phyloP scores from a whole-genome alignment of 2,329 filamentous ascomycete species.

The Rhynchosporium secalis region DNA sequence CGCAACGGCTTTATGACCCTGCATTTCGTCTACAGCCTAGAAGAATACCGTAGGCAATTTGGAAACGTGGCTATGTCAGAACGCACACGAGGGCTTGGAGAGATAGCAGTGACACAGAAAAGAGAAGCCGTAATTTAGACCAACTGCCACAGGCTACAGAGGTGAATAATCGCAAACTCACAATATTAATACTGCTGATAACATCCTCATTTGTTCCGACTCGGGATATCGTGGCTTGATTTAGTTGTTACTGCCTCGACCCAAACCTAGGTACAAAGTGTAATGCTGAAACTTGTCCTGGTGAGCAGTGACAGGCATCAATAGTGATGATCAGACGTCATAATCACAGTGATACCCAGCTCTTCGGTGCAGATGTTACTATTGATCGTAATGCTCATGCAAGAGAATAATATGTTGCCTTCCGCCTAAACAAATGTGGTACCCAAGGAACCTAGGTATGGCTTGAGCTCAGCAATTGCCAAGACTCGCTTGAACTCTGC shows the following conservation, averaged over 20 bases:
- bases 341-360: background rate
- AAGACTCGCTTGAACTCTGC: slow-evolving; percentile 16
- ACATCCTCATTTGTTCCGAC: too few relatives aligned
- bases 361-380: background rate
- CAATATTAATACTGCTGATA: too few relatives aligned
- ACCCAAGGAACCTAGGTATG: background rate
- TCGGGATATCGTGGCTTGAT: too few relatives aligned
- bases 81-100: background rate
- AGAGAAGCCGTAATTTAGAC: background rate
- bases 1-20: slow-evolving; percentile 17
- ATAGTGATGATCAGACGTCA: background rate
- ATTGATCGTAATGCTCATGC: background rate
- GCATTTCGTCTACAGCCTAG: slow-evolving; percentile 1
- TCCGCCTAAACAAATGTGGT: background rate
- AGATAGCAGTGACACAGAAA: background rate
- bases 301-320: slow-evolving; percentile 5
- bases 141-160: too few relatives aligned
- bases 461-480: slow-evolving; percentile 15
- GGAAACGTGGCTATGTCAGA: slow-evolving; percentile 15
- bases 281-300: background rate
- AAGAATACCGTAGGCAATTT: slow-evolving; percentile 12
- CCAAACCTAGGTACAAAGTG: too few relatives aligned
- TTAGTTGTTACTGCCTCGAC: too few relatives aligned
- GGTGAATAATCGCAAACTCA: too few relatives aligned
- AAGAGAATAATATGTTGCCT: background rate